A percentile compares a stretch with the other conserved stretches of the same genome.
phyloP scores from a whole-genome alignment of 2,329 filamentous ascomycete species.

The Penicillium sumatraense region DNA sequence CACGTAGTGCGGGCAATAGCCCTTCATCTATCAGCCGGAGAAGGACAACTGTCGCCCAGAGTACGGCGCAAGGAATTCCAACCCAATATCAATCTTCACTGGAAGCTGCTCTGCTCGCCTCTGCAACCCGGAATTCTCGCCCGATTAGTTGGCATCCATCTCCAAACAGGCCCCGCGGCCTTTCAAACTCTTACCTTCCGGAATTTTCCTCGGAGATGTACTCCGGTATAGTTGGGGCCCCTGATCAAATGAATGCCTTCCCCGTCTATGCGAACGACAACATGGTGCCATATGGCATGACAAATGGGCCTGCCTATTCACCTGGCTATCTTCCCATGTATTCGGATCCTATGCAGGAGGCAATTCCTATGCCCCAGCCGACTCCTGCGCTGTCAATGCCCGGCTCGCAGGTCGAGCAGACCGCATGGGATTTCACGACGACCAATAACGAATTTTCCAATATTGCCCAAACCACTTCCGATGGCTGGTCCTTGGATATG shows the following conservation, averaged over 20 bases:
- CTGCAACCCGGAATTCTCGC: slow-evolving; percentile 51
- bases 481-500: slow-evolving; percentile 39
- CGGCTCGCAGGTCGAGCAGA: slow-evolving; percentile 31
- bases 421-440: slow-evolving; percentile 30
- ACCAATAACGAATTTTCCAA: slow-evolving; percentile 21
- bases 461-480: slow-evolving; percentile 31
- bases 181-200: slow-evolving; percentile 28
- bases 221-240: slow-evolving; percentile 19
- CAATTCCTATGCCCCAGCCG: slow-evolving; percentile 25
- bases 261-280: slow-evolving; percentile 22
- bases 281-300: slow-evolving; percentile 29
- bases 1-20: slow-evolving; percentile 71
- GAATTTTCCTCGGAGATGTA: slow-evolving; percentile 25
- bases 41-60: slow-evolving; percentile 59
- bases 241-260: slow-evolving; percentile 24
- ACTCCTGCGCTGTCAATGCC: slow-evolving; percentile 27
- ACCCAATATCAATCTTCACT: slow-evolving; percentile 48
- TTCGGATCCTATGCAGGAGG: slow-evolving; percentile 21
- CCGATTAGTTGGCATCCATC: slow-evolving; percentile 79
- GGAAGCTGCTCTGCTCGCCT: slow-evolving; percentile 47
- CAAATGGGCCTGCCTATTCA: slow-evolving; percentile 24
- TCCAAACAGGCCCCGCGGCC: slow-evolving; percentile 47
- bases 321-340: slow-evolving; percentile 28
- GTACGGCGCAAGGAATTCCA: slow-evolving; percentile 50
- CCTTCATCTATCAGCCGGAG: slow-evolving; percentile 56